Percentiles rank a stretch among this genome's conserved stretches.
Evolutionary conservation across 2,329 filamentous ascomycete species (phyloP).

Genomic region (Proliferodiscus dingleyae): DNA sequence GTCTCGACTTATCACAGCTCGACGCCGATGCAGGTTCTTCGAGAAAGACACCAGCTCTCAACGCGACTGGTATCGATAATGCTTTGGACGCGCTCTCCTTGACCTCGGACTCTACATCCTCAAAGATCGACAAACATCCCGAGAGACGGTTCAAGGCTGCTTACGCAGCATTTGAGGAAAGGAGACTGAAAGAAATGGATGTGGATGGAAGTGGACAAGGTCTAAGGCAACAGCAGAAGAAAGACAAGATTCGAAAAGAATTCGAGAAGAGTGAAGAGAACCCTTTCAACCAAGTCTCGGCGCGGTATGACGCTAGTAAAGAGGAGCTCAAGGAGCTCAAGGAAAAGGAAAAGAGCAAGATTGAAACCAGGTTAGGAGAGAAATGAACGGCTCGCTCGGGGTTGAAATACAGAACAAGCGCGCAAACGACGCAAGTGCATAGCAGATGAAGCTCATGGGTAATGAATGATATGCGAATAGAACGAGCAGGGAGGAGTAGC

Average conservation of each 20-base stretch:
- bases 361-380: constrained; percentile 62
- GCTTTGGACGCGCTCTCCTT: constrained; percentile 81
- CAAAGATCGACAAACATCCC: constrained; percentile 82
- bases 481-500: neutral
- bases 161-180: constrained; percentile 75
- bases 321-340: constrained; percentile 68
- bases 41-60: constrained; percentile 54
- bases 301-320: constrained; percentile 69
- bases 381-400: constrained; percentile 18
- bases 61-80: constrained; percentile 86
- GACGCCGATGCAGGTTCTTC: constrained; percentile 48
- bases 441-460: neutral
- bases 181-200: constrained; percentile 79
- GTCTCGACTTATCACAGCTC: constrained; percentile 71
- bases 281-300: constrained; percentile 83
- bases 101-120: constrained; percentile 46
- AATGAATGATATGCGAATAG: neutral
- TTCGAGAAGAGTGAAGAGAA: constrained; percentile 95
- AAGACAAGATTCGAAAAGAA: constrained; percentile 80
- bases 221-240: constrained; percentile 75
- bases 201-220: constrained; percentile 68
- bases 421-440: neutral
- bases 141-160: constrained; percentile 85
- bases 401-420: neutral
- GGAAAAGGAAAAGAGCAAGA: constrained; percentile 64